Evolutionary conservation across 805 yeast genomes (phyloP).

Genomic region (Pichia deserticola): DNA sequence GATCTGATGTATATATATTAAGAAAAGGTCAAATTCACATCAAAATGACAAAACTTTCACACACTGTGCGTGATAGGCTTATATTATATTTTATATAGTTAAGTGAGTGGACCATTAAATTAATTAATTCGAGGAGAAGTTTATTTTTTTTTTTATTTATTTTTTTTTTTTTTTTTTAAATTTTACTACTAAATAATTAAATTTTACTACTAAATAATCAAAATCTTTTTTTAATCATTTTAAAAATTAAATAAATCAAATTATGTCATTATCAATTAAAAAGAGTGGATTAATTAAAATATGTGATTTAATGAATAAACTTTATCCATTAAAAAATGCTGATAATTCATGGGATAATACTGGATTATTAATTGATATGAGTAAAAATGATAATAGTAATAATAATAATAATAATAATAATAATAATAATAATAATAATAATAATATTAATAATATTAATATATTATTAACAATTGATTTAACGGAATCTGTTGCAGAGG

Average conservation of each 20-base stretch:
- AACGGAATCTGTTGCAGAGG: conserved; percentile 76
- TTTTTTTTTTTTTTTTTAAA: no score
- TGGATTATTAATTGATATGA: conserved; percentile 76
- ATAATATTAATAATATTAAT: conserved; percentile 18
- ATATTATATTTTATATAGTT: no score
- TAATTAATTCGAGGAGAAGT: no score
- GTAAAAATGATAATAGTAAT: conserved; percentile 17
- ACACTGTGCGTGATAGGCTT: no score
- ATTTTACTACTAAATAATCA: no score
- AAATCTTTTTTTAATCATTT: no score
- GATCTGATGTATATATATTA: no score
- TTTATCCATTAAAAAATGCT: conserved; percentile 78
- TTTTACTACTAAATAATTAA: no score
- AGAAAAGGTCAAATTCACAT: no score
- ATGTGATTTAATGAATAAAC: conserved; percentile 31
- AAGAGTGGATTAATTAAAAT: neutral
- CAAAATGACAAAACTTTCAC: no score
- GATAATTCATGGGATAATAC: conserved; percentile 94
- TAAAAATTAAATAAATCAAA: neutral
- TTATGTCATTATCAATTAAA: neutral
- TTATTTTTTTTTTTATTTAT: no score
- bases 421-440: conserved; percentile 11
- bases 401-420: conserved; percentile 18
- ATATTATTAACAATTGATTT: conserved; percentile 75
- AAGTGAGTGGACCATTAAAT: no score